Base-by-base conservation (phyloP, 257 asterid species). In the Fraxinus quadrangulata region DNA sequence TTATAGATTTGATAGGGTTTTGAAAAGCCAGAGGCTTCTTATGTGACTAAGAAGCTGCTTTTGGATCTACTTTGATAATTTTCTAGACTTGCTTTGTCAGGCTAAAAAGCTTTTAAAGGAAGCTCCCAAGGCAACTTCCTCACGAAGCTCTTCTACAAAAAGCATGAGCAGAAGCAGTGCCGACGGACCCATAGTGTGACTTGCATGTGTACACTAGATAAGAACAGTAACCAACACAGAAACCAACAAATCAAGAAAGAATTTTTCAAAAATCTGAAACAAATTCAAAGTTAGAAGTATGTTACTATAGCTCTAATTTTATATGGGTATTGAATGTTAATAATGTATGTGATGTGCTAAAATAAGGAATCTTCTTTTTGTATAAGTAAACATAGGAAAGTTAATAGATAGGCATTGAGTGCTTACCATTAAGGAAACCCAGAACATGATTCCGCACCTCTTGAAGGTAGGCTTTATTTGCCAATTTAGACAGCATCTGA, bases 341-440 rank as follows among this genome's bases (percentile, higher is more conserved):
- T 69, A 19, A 45, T 51, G 72, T 71, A 72, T 45, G 19, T 28
- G 42, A 78, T 54, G 33, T 71, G 77, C 78, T 56, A 49, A 73
- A 59, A 33, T 31, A 72, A 39, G 70, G 10, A 65, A 31, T 67
- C n/a, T 49, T 39, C 24, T 13, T 21, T 71, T 45, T 66, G 33
- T 31, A 67, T 10, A 77, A 49, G 76, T 28, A n/a, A 54, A 51
- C 45, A 34, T 37, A 34, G 23, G 21, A 16, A 75, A 31, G 21
- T 6, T 26, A 74, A 74, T 14, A 14, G 59, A 47, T 47, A 47
- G 63, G 2, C 24, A 19, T 3, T 51, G 23, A 51, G 63, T 51
- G 63, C 84, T 84, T 86, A 94, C 99, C 97, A 28, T 83, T 76
- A 81, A 92, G 85, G 78, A 94, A 90, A 13, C 82, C 89, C 84